Conservation (phyloP, 345 rosid genomes). For the Sisymbrium altissimum region DNA sequence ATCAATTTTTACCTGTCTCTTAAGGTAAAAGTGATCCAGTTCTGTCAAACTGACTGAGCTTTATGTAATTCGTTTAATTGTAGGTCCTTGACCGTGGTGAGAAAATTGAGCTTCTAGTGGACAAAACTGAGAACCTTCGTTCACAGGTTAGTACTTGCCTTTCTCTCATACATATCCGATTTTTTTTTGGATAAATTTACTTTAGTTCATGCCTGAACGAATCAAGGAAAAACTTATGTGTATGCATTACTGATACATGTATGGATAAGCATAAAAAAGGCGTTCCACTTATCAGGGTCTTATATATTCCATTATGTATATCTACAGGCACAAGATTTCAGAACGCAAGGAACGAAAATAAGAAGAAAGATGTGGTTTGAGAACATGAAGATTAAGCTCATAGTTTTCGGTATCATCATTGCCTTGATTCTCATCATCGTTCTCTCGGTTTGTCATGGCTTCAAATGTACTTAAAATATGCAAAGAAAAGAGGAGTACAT, state of each 20-base stretch:
- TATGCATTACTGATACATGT: neutral
- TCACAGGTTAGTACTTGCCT: slow-evolving; percentile 46
- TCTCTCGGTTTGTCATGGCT: slow-evolving; percentile 54
- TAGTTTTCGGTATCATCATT: slow-evolving; percentile 53
- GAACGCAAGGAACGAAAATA: slow-evolving; percentile 65
- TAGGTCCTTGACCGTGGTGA: slow-evolving; percentile 85
- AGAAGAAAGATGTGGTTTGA: slow-evolving; percentile 75
- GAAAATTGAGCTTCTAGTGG: slow-evolving; percentile 75
- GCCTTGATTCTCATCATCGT: slow-evolving; percentile 62
- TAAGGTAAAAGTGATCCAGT: neutral
- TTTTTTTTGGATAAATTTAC: too few relatives aligned
- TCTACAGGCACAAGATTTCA: slow-evolving; percentile 70
- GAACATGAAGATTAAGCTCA: slow-evolving; percentile 80
- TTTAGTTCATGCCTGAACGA: neutral
- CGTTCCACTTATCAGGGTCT: neutral
- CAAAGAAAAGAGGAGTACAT: neutral
- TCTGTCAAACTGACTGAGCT: neutral
- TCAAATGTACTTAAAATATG: slow-evolving; percentile 42
- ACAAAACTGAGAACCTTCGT: slow-evolving; percentile 71
- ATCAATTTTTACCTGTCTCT: neutral
- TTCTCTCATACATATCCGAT: neutral
- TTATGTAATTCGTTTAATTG: neutral
- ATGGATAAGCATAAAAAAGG: neutral
- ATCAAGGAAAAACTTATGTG: neutral
- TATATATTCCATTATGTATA: neutral